These are phyloP conservation scores for Dalbergia cochinchinensis DNA, from an alignment of 306 rosid species.

Conservation along the genomic window DNA sequence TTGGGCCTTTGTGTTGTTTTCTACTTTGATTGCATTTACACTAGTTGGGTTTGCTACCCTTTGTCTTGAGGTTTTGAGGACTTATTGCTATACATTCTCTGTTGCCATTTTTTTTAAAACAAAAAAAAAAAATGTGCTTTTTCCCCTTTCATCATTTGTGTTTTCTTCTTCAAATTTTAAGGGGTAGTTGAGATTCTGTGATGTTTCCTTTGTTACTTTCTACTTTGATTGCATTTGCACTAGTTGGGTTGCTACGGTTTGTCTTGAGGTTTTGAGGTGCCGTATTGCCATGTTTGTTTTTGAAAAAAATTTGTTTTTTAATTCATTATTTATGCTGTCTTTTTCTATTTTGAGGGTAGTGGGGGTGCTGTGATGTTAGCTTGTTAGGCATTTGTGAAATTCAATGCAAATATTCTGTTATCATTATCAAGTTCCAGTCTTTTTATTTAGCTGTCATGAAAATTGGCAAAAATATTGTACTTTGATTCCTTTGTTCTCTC, in stretches of 20 bases:
- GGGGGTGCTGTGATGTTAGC: background rate
- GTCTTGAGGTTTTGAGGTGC: background rate
- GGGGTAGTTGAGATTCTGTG: too few relatives aligned
- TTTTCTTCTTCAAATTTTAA: too few relatives aligned
- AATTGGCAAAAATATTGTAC: constrained; percentile 25
- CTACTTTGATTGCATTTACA: background rate
- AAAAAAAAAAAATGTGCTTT: too few relatives aligned
- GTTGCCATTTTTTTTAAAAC: background rate
- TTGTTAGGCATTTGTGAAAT: constrained; percentile 4
- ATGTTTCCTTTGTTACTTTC: too few relatives aligned
- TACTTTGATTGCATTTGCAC: too few relatives aligned
- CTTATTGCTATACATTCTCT: background rate
- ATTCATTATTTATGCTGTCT: background rate
- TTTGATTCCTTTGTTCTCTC: constrained; percentile 26
- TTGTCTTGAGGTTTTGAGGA: background rate
- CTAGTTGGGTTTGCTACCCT: background rate
- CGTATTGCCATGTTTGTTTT: background rate
- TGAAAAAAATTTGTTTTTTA: background rate
- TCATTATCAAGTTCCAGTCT: background rate
- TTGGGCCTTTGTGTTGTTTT: too few relatives aligned
- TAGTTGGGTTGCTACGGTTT: too few relatives aligned
- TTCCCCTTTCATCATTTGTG: too few relatives aligned
- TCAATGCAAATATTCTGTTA: background rate
- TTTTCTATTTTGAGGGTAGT: constrained; percentile 8
- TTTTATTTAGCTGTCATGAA: background rate